Evolutionary conservation across 352 stramenopile genomes (phyloP), one percentile per base, ranked within the genome.

Genomic region (Globisporangium recalcitrans): DNA sequence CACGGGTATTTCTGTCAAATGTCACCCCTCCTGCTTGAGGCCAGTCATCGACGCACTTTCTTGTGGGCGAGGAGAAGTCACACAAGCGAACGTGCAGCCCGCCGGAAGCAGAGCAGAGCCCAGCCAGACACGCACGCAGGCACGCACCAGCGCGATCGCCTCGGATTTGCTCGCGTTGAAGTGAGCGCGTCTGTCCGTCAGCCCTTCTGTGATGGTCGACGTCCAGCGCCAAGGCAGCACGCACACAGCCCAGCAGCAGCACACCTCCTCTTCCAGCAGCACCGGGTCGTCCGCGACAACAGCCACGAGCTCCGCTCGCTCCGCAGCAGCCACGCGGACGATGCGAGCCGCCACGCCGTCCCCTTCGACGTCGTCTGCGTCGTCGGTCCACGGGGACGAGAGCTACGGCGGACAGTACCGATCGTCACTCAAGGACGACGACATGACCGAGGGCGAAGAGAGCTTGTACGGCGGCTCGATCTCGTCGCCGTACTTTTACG

Each of bases 131-230:
- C 36, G 53, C 53, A 59, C 22, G 31, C 5, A 27, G 27, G n/a
- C 34, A 59, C 48, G 34, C n/a, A 19, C 4, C 13, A 60, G 38
- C 19, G 26, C 32, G 29, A 34, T 48, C 36, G 36, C n/a, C 44
- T 52, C 55, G 36, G 53, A 36, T 59, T 59, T 46, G 36, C 36
- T 27, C n/a, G 36, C 54, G 38, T 56, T 56, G 51, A 56, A 56
- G 51, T 44, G 47, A 32, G 22, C 13, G 29, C 22, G 47, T 53
- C 21, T 21, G 16, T 24, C n/a, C 0, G 42, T 49, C 36, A 44
- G 36, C 16, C 16, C 36, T 26, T 49, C 19, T 11, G 38, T 49
- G 21, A 77, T 77, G 67, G 68, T 77, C 47, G 70, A 77, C 62
- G 63, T 70, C 44, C 70, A 77, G 47, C 67, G 64, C 47, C 42